A percentile compares a stretch with the other conserved stretches of the same genome.
phyloP scores from a whole-genome alignment of 2,329 filamentous ascomycete genomes.

The Xylaria polymorpha region DNA sequence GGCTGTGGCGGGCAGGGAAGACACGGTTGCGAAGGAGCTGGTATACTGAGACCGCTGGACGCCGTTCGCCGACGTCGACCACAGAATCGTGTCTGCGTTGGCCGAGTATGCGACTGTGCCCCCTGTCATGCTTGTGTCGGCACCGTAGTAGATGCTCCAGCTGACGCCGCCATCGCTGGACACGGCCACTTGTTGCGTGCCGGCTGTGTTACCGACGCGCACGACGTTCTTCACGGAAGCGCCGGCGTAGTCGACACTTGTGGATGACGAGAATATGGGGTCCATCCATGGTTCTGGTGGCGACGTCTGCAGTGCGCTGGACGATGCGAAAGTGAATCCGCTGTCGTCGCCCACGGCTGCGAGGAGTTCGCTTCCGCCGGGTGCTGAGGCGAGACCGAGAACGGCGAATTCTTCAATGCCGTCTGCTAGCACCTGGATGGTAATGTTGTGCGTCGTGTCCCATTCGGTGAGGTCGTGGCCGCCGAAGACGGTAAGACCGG shows the following conservation, averaged over 20 bases:
- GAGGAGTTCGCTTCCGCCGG: constrained; percentile 63
- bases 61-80: constrained; percentile 57
- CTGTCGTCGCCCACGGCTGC: constrained; percentile 63
- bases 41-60: constrained; percentile 58
- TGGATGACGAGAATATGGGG: constrained; percentile 59
- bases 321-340: constrained; percentile 61
- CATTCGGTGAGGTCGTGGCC: constrained; percentile 67
- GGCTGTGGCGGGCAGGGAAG: constrained; percentile 57
- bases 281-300: constrained; percentile 60
- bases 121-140: constrained; percentile 56
- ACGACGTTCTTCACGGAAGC: constrained; percentile 60
- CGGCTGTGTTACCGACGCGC: constrained; percentile 60
- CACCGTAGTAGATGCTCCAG: constrained; percentile 61
- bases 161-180: constrained; percentile 62
- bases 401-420: constrained; percentile 67
- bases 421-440: constrained; percentile 62
- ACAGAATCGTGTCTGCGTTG: constrained; percentile 61
- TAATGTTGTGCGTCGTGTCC: constrained; percentile 61
- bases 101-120: constrained; percentile 64
- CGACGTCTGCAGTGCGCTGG: constrained; percentile 54
- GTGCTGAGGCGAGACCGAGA: constrained; percentile 60
- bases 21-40: constrained; percentile 58
- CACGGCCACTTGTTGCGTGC: constrained; percentile 59
- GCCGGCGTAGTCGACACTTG: constrained; percentile 62
- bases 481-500: constrained; percentile 65